Percentiles rank a stretch among this genome's conserved stretches.
Evolutionary conservation across 192 early-diverging fungal genomes (phyloP).

Genomic region (Physocladia obscura): DNA sequence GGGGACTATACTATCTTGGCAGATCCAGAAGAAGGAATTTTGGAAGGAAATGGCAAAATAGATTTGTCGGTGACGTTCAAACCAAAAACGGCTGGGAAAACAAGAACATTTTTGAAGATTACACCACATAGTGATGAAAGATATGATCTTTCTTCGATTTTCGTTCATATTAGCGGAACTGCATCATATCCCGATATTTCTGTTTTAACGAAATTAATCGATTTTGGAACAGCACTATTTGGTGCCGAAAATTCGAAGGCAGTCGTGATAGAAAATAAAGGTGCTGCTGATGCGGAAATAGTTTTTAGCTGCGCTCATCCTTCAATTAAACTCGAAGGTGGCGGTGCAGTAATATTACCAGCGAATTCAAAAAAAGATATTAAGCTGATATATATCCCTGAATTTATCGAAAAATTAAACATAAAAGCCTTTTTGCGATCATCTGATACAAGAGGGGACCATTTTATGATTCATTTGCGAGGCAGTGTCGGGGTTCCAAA

Average conservation of each 20-base stretch:
- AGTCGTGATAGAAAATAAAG: constrained; percentile 55
- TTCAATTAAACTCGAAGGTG: constrained; percentile 41
- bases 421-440: constrained; percentile 54
- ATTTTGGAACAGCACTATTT: constrained; percentile 59
- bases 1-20: constrained; percentile 44
- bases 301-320: constrained; percentile 55
- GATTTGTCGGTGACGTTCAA: constrained; percentile 48
- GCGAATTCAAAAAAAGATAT: constrained; percentile 43
- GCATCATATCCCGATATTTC: constrained; percentile 60
- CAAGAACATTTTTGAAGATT: constrained; percentile 39
- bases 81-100: constrained; percentile 41
- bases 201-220: constrained; percentile 50
- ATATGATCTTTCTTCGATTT: constrained; percentile 37
- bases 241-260: constrained; percentile 43
- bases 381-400: constrained; percentile 50
- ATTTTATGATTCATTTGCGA: constrained; percentile 50
- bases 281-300: constrained; percentile 56
- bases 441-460: constrained; percentile 56
- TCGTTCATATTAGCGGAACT: constrained; percentile 40
- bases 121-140: constrained; percentile 22
- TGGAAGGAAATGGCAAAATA: constrained; percentile 50
- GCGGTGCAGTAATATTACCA: constrained; percentile 30
- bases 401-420: constrained; percentile 51
- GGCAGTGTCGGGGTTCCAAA: constrained; percentile 59
- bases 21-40: constrained; percentile 57